Evolutionary conservation across 257 asterid genomes (phyloP).

Genomic region (Solanum verrucosum): DNA sequence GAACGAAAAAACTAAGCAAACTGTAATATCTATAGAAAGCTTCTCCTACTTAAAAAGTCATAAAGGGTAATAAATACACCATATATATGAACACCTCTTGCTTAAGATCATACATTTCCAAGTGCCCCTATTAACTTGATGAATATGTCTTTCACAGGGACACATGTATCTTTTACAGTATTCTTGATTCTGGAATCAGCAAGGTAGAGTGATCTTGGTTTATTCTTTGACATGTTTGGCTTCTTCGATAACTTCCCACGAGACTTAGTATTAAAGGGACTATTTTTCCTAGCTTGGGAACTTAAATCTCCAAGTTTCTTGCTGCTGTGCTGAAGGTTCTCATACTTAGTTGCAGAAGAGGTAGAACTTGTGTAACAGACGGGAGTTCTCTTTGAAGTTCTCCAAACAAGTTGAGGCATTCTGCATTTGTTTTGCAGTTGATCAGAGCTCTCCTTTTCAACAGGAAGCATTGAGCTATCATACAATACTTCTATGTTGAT

Average conservation of each 20-base stretch:
- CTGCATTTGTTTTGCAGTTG: background rate
- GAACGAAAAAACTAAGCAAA: background rate
- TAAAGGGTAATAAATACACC: background rate
- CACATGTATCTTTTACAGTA: conserved; percentile 21
- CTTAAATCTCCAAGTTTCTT: background rate
- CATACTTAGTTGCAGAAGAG: conserved; percentile 6
- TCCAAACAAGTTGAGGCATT: conserved; percentile 41
- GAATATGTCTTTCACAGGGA: conserved; percentile 44
- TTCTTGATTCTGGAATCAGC: background rate
- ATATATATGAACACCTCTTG: background rate
- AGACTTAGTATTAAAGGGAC: background rate
- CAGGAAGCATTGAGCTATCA: conserved; percentile 2
- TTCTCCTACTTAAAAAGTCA: background rate
- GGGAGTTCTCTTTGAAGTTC: conserved; percentile 45
- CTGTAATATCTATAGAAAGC: background rate
- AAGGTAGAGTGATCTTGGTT: background rate
- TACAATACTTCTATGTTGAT: conserved; percentile 27
- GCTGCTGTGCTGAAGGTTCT: background rate
- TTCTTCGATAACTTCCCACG: background rate
- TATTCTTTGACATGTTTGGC: background rate
- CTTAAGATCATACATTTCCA: conserved; percentile 3
- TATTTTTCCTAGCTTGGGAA: conserved; percentile 2
- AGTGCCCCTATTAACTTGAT: conserved; percentile 30
- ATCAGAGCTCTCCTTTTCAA: background rate
- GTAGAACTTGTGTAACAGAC: conserved; percentile 30